Conservation (phyloP, 2,329 filamentous ascomycete species). For the Aulographum hederae region DNA sequence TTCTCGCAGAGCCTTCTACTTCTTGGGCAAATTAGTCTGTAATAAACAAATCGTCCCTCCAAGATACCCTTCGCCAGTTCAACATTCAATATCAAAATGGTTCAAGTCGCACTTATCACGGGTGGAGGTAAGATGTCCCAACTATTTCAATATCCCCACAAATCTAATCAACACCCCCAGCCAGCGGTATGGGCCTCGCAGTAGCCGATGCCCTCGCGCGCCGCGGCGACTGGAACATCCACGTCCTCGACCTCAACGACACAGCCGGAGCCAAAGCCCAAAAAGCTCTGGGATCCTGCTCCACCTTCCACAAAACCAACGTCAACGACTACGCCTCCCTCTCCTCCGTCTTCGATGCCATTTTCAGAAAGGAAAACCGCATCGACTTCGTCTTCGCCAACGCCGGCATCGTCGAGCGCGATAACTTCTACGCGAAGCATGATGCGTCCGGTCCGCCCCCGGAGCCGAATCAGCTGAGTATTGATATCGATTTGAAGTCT, state of each 20-base stretch:
- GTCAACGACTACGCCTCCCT: slow-evolving; percentile 18
- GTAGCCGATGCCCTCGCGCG: slow-evolving; percentile 8
- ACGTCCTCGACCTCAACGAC: slow-evolving; percentile 16
- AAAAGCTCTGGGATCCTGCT: slow-evolving; percentile 10
- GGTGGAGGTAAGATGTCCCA: slow-evolving; percentile 2
- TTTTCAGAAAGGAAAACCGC: slow-evolving; percentile 16
- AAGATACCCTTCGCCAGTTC: too few relatives aligned
- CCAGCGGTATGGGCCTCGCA: slow-evolving; percentile 11
- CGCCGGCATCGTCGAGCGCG: slow-evolving; percentile 24
- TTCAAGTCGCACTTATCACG: slow-evolving; percentile 3
- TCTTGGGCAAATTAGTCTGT: too few relatives aligned
- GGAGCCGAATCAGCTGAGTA: slow-evolving; percentile 11
- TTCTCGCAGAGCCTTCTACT: too few relatives aligned
- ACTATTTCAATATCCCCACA: not conserved
- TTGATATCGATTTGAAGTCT: slow-evolving; percentile 18
- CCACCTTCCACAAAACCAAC: slow-evolving; percentile 21
- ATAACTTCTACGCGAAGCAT: slow-evolving; percentile 10
- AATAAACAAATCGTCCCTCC: too few relatives aligned
- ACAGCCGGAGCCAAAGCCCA: slow-evolving; percentile 14
- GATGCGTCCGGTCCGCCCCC: slow-evolving; percentile 7
- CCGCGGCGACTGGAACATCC: slow-evolving; percentile 9
- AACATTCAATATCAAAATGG: not conserved
- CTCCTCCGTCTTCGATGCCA: slow-evolving; percentile 17
- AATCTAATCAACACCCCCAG: slow-evolving; percentile 2
- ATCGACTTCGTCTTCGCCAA: slow-evolving; percentile 32